Percentiles rank a stretch among this genome's conserved stretches.
Evolutionary conservation across 805 yeast genomes (phyloP).

Genomic region (Teunomyces aglyptinius): DNA sequence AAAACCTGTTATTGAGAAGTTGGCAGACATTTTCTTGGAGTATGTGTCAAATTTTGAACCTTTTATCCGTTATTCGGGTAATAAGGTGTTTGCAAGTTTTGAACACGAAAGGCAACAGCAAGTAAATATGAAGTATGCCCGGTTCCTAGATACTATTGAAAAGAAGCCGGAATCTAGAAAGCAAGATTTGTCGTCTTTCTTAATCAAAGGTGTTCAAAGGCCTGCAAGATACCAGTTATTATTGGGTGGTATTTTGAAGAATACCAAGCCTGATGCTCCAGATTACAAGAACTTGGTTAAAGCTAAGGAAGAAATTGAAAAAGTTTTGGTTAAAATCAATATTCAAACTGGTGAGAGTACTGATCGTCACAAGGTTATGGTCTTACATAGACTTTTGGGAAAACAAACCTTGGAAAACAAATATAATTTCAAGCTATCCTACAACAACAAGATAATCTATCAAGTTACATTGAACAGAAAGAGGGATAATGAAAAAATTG

Average conservation of each 20-base stretch:
- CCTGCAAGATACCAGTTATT: constrained; percentile 92
- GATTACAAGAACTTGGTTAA: constrained; percentile 67
- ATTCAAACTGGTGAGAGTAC: constrained; percentile 91
- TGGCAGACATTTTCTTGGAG: constrained; percentile 86
- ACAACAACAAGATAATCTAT: constrained; percentile 77
- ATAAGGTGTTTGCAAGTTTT: constrained; percentile 91
- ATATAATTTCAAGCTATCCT: constrained; percentile 79
- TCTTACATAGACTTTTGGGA: constrained; percentile 51
- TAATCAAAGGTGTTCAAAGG: constrained; percentile 93
- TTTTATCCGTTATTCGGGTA: constrained; percentile 89
- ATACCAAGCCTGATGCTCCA: constrained; percentile 71
- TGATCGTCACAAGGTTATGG: constrained; percentile 85
- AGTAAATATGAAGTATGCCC: constrained; percentile 85
- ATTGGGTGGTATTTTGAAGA: constrained; percentile 76
- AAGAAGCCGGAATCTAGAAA: constrained; percentile 81
- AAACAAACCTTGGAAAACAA: constrained; percentile 84
- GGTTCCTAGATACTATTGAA: constrained; percentile 89
- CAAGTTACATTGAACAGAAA: constrained; percentile 70
- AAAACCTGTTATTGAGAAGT: constrained; percentile 76
- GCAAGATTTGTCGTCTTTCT: constrained; percentile 86
- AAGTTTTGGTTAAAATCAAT: constrained; percentile 74
- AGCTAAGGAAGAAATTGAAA: constrained; percentile 73
- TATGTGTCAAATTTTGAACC: constrained; percentile 87
- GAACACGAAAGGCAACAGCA: constrained; percentile 93
- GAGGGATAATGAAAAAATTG: constrained; percentile 77